Conservation (phyloP, 2,329 filamentous ascomycete species). For the Pyrenochaeta sp. region DNA sequence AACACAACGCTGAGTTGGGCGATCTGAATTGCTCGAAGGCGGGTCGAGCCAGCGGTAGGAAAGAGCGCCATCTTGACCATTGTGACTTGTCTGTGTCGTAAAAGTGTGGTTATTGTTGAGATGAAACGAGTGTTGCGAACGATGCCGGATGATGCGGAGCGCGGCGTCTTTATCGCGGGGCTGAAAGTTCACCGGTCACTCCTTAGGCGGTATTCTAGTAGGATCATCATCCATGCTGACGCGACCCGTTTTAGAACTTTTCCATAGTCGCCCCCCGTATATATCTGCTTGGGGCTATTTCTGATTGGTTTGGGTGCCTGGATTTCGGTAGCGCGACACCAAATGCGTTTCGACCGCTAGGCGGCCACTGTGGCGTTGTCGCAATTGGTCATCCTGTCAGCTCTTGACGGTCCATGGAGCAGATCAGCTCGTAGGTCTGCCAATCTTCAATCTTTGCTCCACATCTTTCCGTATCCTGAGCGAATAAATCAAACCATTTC, state of each 20-base stretch:
- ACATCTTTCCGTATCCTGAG: background rate
- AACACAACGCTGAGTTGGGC: conserved; percentile 24
- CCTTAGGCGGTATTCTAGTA: conserved; percentile 5
- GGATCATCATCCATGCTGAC: conserved; percentile 8
- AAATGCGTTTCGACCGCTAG: conserved; percentile 19
- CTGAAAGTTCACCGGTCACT: conserved; percentile 31
- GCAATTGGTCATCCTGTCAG: conserved; percentile 5
- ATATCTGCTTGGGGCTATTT: conserved; percentile 6
- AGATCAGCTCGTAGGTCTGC: conserved; percentile 11
- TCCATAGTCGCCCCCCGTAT: conserved; percentile 15
- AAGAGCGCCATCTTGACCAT: conserved; percentile 13
- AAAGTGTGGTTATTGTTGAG: background rate
- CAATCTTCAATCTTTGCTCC: conserved; percentile 3
- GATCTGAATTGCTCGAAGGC: conserved; percentile 29
- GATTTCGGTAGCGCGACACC: conserved; percentile 17
- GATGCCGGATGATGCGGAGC: background rate
- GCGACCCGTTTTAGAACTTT: conserved; percentile 11
- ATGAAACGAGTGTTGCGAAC: background rate
- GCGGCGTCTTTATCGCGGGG: conserved; percentile 20
- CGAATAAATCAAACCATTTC: background rate
- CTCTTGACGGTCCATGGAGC: conserved; percentile 4
- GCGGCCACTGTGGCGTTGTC: conserved; percentile 18
- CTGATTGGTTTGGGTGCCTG: conserved; percentile 26
- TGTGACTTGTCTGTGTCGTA: background rate
- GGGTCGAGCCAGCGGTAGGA: conserved; percentile 20